Evolutionary conservation across 768 basidiomycete species (phyloP), one percentile per base, ranked within the genome.

Genomic region (Trametes maxima): DNA sequence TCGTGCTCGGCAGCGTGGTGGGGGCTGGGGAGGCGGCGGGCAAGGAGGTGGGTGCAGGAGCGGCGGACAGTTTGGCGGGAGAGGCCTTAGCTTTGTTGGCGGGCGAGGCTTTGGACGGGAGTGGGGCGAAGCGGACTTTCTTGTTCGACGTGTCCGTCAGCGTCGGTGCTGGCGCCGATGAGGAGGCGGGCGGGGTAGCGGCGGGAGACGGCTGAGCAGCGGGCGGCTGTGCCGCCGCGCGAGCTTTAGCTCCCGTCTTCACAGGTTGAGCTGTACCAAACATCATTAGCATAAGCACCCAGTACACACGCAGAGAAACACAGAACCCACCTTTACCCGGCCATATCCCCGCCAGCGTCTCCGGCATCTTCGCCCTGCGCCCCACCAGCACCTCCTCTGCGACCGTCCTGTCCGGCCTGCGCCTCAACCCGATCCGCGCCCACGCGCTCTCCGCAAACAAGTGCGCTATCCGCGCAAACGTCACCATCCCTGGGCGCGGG

Each of bases 381-480:
- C 44, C 50, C 11, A 44, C 22, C 5, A 57, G 47, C 37, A 53
- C 55, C 35, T 60, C 59, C 55, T 49, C 59, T 21, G 50, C 11
- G 28, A 65, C 46, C 24, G 36, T 57, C 45, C 55, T 45, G 19
- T 56, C 50, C 19, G 25, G 28, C 17, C 35, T 14, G 28, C 62
- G 35, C 54, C 46, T 43, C 24, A 60, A 25, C 7, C 63, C 63
- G 10, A 37, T 44, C 50, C 33, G 55, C 12, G 45, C 39, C 59
- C 59, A 60, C 19, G 33, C 14, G 28, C 24, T n/a, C 59, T 65
- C 63, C 16, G 63, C 63, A 12, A 44, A 14, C 21, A 53, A 10
- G 28, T 60, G 55, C 40, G 58, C 40, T 55, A 60, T 60, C 3
- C 54, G 59, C 39, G 63, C 56, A 28, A 53, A 59, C 39, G 55